These are phyloP conservation scores for Tulasnella sp. DNA, from an alignment of 768 basidiomycete species.

Conservation along the genomic window DNA sequence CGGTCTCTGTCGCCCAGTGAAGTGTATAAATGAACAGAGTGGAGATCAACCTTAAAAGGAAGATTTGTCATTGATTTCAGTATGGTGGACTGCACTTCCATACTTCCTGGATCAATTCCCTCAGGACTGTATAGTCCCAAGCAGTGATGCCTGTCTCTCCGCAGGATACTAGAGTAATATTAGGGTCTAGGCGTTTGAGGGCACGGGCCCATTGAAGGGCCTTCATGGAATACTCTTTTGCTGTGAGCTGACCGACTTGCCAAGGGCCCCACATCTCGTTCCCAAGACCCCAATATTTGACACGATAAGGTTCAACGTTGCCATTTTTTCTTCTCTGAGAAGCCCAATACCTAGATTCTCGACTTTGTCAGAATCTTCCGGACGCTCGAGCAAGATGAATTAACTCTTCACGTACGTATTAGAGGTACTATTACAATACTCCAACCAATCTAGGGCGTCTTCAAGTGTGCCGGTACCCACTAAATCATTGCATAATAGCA, in stretches of 20 bases:
- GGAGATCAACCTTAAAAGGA: constrained; percentile 3
- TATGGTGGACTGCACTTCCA: neutral
- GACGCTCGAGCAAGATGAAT: neutral
- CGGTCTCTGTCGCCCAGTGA: constrained; percentile 7
- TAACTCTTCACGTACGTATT: constrained; percentile 22
- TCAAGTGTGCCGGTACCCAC: constrained; percentile 50
- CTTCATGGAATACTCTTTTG: constrained; percentile 41
- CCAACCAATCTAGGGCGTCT: constrained; percentile 46
- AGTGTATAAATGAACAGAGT: constrained; percentile 7
- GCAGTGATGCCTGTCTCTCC: constrained; percentile 29
- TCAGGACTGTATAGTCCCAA: constrained; percentile 30
- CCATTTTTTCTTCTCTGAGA: constrained; percentile 42
- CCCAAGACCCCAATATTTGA: constrained; percentile 15
- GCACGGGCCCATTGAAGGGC: constrained; percentile 53
- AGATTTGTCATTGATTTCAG: neutral
- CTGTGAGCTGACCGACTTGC: constrained; percentile 42
- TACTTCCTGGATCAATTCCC: constrained; percentile 18
- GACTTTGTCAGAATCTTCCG: constrained; percentile 19
- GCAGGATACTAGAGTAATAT: constrained; percentile 42
- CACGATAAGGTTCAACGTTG: constrained; percentile 37
- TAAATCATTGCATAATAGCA: neutral
- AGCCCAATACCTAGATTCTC: constrained; percentile 37
- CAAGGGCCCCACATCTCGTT: constrained; percentile 13
- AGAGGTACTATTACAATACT: constrained; percentile 45
- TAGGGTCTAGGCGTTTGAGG: constrained; percentile 42